Percentiles rank a stretch among this genome's conserved stretches.
These are phyloP conservation scores for Lactarius hatsudake DNA, from an alignment of 768 basidiomycete species.

Conservation along the genomic window DNA sequence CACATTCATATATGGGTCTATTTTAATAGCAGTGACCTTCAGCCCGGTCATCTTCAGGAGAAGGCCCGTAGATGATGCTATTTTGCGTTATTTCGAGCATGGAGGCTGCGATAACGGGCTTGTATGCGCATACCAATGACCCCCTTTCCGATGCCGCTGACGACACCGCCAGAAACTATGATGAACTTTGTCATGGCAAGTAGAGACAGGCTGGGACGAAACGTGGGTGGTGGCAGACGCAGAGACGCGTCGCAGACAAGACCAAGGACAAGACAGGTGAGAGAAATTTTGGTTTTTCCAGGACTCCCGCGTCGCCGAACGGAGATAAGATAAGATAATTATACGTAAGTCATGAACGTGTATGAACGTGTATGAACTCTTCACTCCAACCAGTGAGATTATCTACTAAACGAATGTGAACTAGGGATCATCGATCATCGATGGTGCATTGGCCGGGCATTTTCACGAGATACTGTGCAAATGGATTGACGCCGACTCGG, in stretches of 20 bases:
- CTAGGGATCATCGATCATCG: no score
- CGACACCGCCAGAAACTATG: conserved; percentile 92
- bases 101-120: conserved; percentile 29
- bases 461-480: no score
- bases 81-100: conserved; percentile 27
- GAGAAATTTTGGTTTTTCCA: conserved; percentile 2
- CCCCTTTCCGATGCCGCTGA: conserved; percentile 98
- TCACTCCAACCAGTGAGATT: not conserved
- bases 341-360: not conserved
- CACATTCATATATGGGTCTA: conserved; percentile 99
- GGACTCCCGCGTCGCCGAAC: not conserved
- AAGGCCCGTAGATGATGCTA: conserved; percentile 95
- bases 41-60: conserved; percentile 92
- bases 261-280: not conserved
- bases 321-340: conserved; percentile 15
- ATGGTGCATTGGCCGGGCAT: no score
- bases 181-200: conserved; percentile 89
- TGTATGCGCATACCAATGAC: conserved; percentile 76
- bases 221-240: conserved; percentile 1
- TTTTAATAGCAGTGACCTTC: conserved; percentile 98
- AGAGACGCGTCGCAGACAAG: conserved; percentile 2
- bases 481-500: no score
- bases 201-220: not conserved
- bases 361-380: not conserved
- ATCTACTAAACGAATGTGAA: no score